Base-by-base conservation (phyloP, 345 rosid species). In the Pistacia vera region DNA sequence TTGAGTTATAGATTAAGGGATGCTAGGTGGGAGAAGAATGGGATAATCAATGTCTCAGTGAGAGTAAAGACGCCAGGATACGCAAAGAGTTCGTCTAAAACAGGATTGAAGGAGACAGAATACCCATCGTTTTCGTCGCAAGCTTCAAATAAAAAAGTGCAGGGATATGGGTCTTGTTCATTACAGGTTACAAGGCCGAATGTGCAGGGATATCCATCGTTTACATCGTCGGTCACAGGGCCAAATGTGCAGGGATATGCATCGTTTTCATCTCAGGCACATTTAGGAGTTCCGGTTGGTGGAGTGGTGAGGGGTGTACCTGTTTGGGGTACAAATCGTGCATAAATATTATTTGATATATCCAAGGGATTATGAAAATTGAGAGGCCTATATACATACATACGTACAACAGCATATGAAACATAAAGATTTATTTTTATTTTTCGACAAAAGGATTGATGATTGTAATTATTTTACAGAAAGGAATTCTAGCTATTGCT, bases 1-100 rank as follows among this genome's bases (percentile, higher is more conserved):
- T 79, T 93, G 87, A 93, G 97, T 75, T 92, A 92, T 36, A 81
- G 98, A 65, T 78, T 94, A 48, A 81, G 88, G 63, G 89, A 94
- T 48, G 59, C 62, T 0, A 77, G 54, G 18, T 85, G 93, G 20
- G 68, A 77, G 2, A 85, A 78, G 77, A 83, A 88, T 4, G 94
- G 97, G 0, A 85, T 94, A 41, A 61, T 94, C 0, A 90, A 94
- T 69, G 76, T 94, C 1, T 94, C 97, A 0, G 89, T 90, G 1
- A 85, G 85, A 74, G 87, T 89, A 12, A 88, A 78, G 74, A 73
- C 54, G 12, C 48, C 75, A 17, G 59, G 62, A 28, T 30, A 48
- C 54, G 9, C 59, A 8, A 17, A 57, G 18, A 17, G 20, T 22
- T 22, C 64, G 22, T 8, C 75, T 8, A 41, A 22, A 18, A 8